Conservation (phyloP, 306 rosid genomes). For the Prunus mongolica region DNA sequence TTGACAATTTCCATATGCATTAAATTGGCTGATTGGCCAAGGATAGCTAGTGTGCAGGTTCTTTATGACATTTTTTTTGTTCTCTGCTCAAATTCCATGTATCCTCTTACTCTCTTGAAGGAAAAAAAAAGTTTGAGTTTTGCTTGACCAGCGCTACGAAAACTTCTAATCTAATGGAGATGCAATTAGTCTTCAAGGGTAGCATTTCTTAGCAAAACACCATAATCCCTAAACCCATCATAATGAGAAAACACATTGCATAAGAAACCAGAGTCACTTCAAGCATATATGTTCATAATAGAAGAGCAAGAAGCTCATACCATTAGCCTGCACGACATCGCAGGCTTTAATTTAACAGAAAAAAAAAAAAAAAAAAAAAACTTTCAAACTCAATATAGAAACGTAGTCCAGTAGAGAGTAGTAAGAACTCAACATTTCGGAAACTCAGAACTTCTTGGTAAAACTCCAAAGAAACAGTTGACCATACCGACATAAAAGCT, state of each 20-base stretch:
- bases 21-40: not conserved
- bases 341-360: conserved; percentile 9
- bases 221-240: not conserved
- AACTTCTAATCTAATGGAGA: not conserved
- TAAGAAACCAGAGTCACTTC: not conserved
- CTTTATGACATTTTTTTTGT: not conserved
- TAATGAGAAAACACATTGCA: not conserved
- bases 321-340: not conserved
- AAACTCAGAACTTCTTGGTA: not conserved
- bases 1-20: not conserved
- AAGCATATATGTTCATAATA: conserved; percentile 6
- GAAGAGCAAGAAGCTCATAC: conserved; percentile 6
- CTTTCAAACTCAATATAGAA: conserved; percentile 11
- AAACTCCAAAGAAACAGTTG: conserved; percentile 2
- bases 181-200: not conserved
- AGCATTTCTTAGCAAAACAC: not conserved
- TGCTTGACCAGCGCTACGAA: not conserved
- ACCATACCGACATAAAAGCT: not conserved
- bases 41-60: no score
- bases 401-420: not conserved
- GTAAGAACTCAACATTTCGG: not conserved
- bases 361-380: not conserved
- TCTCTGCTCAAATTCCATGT: not conserved
- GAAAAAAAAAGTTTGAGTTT: not conserved
- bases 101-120: not conserved